Conservation (phyloP, 2,329 filamentous ascomycete species). For the Neopestalotiopsis rosae region DNA sequence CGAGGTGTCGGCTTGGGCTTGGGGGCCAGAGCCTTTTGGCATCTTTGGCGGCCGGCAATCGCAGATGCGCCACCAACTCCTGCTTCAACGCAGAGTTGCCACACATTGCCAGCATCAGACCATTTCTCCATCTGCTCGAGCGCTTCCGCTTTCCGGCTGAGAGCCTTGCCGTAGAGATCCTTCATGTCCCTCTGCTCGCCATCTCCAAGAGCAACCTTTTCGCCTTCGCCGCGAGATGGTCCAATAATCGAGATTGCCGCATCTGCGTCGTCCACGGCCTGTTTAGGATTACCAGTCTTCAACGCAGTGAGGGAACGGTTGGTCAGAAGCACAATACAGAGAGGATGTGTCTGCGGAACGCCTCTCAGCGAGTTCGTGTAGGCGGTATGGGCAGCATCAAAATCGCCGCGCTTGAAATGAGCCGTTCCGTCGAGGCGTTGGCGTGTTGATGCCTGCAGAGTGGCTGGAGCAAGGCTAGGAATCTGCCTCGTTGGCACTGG, state of each 20-base stretch:
- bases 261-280: constrained; percentile 85
- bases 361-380: constrained; percentile 79
- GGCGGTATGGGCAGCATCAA: constrained; percentile 80
- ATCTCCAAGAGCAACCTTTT: constrained; percentile 74
- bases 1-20: constrained; percentile 59
- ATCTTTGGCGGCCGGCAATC: constrained; percentile 84
- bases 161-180: constrained; percentile 90
- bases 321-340: constrained; percentile 86
- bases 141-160: constrained; percentile 94
- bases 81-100: constrained; percentile 82
- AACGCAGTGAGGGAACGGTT: constrained; percentile 90
- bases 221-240: constrained; percentile 75
- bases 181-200: constrained; percentile 82
- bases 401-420: constrained; percentile 95
- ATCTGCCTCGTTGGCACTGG: constrained; percentile 54
- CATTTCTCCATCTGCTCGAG: constrained; percentile 96
- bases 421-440: constrained; percentile 82
- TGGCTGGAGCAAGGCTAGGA: constrained; percentile 71
- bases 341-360: constrained; percentile 79
- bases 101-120: constrained; percentile 79
- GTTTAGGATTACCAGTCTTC: constrained; percentile 90
- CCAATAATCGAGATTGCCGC: constrained; percentile 82
- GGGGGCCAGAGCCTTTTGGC: constrained; percentile 82
- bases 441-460: constrained; percentile 76
- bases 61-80: constrained; percentile 86